Conservation (phyloP, 1,284 basidiomycete genomes). For the Sanguinoderma infundibulare region DNA sequence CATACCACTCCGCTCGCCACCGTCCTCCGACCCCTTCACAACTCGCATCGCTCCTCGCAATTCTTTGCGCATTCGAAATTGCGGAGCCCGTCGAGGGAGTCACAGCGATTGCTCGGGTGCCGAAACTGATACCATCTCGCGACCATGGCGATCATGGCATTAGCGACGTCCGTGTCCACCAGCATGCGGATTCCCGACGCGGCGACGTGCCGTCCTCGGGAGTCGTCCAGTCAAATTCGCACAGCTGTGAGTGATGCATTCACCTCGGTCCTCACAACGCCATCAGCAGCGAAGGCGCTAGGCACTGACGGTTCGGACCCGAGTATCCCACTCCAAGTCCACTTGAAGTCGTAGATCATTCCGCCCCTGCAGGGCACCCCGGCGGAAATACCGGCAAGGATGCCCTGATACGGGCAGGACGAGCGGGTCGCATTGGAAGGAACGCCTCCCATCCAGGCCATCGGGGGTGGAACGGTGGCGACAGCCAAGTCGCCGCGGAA, state of each 20-base stretch:
- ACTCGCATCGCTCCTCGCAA: not conserved
- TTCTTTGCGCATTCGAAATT: not conserved
- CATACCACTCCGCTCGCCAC: constrained; percentile 1
- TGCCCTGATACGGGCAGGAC: not conserved
- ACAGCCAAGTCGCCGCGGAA: not conserved
- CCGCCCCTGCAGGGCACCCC: not conserved
- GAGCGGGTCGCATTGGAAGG: too few relatives aligned
- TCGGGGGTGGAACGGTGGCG: too few relatives aligned
- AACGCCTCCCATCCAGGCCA: too few relatives aligned
- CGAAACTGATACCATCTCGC: not conserved
- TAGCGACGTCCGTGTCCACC: not conserved
- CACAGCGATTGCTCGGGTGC: constrained; percentile 3
- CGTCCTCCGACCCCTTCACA: not conserved
- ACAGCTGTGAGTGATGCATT: not conserved
- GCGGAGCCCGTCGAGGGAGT: not conserved
- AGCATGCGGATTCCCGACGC: not conserved
- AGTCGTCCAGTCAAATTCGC: not conserved
- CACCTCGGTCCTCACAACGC: not conserved
- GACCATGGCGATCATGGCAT: not conserved
- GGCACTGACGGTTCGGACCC: not conserved
- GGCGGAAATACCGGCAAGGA: constrained; percentile 1
- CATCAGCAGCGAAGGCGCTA: not conserved
- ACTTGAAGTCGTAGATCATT: not conserved
- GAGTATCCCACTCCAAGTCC: not conserved
- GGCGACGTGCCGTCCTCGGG: not conserved